These are phyloP conservation scores for Fusarium goolgardi DNA, from an alignment of 2,329 filamentous ascomycete genomes.

Conservation along the genomic window DNA sequence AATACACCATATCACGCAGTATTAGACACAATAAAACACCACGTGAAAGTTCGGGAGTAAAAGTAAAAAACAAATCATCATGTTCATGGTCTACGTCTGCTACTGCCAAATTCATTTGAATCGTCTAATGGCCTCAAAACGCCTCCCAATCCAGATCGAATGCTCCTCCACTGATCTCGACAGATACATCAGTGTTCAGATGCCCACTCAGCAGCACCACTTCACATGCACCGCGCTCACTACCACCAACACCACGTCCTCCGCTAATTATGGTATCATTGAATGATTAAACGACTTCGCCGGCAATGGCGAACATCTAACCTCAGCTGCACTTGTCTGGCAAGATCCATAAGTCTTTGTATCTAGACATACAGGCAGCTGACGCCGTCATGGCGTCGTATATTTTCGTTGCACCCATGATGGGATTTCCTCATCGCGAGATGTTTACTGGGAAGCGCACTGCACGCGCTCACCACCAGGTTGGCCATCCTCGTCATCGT, in stretches of 20 bases:
- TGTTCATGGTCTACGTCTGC: conserved; percentile 51
- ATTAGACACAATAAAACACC: not conserved
- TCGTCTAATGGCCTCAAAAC: conserved; percentile 56
- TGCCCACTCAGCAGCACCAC: conserved; percentile 29
- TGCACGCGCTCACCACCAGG: conserved; percentile 83
- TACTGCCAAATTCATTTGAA: conserved; percentile 52
- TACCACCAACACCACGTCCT: conserved; percentile 22
- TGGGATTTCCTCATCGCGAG: conserved; percentile 6
- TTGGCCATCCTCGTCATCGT: conserved; percentile 82
- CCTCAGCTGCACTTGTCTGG: conserved; percentile 30
- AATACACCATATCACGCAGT: not conserved
- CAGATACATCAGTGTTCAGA: conserved; percentile 38
- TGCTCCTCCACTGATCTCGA: conserved; percentile 43
- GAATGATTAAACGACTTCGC: conserved; percentile 44
- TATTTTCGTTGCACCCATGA: conserved; percentile 30
- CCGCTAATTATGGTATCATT: conserved; percentile 47
- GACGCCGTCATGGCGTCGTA: conserved; percentile 34
- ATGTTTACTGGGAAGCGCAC: conserved; percentile 84
- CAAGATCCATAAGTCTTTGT: conserved; percentile 13
- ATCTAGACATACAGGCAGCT: conserved; percentile 21
- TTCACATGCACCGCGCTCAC: conserved; percentile 20
- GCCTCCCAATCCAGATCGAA: conserved; percentile 52
- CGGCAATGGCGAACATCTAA: conserved; percentile 35
- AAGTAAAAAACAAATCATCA: conserved; percentile 46
- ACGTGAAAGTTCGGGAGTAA: not conserved